These are phyloP conservation scores for Hortiboletus campestris DNA, from an alignment of 768 basidiomycete genomes.

Conservation along the genomic window DNA sequence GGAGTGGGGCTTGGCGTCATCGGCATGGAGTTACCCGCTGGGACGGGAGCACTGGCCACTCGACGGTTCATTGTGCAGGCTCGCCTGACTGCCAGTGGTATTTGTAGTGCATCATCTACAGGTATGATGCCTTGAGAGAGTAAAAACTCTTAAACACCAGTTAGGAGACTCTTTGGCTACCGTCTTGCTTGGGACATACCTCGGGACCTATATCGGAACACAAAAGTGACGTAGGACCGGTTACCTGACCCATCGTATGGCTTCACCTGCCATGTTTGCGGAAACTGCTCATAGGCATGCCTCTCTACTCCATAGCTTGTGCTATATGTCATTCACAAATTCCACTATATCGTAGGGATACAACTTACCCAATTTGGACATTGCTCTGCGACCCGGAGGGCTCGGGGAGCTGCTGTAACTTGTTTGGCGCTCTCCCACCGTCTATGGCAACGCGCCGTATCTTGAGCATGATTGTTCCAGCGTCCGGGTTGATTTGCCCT, in stretches of 20 bases:
- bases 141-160: constrained; percentile 42
- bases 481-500: constrained; percentile 33
- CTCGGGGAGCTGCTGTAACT: constrained; percentile 39
- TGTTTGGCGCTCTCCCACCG: constrained; percentile 41
- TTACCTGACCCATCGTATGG: constrained; percentile 42
- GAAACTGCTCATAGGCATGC: constrained; percentile 38
- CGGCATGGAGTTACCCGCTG: background rate
- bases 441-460: constrained; percentile 38
- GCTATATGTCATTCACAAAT: constrained; percentile 4
- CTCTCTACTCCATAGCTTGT: constrained; percentile 51
- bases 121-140: constrained; percentile 51
- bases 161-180: background rate
- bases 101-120: constrained; percentile 22
- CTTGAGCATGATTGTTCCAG: constrained; percentile 54
- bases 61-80: constrained; percentile 34
- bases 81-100: constrained; percentile 5
- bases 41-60: constrained; percentile 22
- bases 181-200: constrained; percentile 35
- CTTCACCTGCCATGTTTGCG: constrained; percentile 53
- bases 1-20: constrained; percentile 8
- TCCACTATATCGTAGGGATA: background rate
- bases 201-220: constrained; percentile 60
- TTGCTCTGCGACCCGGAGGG: constrained; percentile 35
- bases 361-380: constrained; percentile 43
- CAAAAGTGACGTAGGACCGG: constrained; percentile 59